Evolutionary conservation across 176 grass and related monocot species (phyloP), one percentile per base, ranked within the genome.

Genomic region (Saccharum spontaneum): DNA sequence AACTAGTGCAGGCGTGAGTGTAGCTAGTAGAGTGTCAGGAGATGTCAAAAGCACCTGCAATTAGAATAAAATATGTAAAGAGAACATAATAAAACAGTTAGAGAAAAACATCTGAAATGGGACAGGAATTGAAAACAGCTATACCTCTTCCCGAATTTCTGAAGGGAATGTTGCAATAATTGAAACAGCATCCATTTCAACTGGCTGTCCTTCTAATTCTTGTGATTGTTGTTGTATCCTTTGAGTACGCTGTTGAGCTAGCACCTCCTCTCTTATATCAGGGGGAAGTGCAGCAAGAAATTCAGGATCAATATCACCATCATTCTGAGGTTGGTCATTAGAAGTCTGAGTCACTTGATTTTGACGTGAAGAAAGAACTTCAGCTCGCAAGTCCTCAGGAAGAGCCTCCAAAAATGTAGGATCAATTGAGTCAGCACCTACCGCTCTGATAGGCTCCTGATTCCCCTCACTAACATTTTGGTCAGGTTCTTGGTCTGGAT

Each of bases 381-480:
- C 97, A 70, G 94, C 94, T 63, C 94, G 85, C 76, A 99, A 88
- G 23, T 99, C 97, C 66, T 94, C 97, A 15, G 97, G 97, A 82
- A 99, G 91, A 77, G 97, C 97, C 82, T 99, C 97, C 89, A 99
- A 87, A 92, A 99, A 99, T 82, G 97, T 99, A 48, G 97, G 97
- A 76, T 99, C 97, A 43, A 99, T 96, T 40, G 94, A 90, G 52
- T 99, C 86, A 4, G 88, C 71, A 65, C 84, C 88, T 71, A 60
- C 67, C 68, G 63, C 86, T 82, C 86, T 90, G 77, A 71, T 85
- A 73, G 82, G 86, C 68, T 92, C 90, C 60, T 91, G 90, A 67
- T 78, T 84, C 43, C 74, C 86, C 75, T 97, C 87, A 37, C 57
- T 82, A 45, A 71, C 76, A 79, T 76, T 91, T 78, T 89, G 90